phyloP scores from a whole-genome alignment of 345 rosid species.

The Gossypium mustelinum region DNA sequence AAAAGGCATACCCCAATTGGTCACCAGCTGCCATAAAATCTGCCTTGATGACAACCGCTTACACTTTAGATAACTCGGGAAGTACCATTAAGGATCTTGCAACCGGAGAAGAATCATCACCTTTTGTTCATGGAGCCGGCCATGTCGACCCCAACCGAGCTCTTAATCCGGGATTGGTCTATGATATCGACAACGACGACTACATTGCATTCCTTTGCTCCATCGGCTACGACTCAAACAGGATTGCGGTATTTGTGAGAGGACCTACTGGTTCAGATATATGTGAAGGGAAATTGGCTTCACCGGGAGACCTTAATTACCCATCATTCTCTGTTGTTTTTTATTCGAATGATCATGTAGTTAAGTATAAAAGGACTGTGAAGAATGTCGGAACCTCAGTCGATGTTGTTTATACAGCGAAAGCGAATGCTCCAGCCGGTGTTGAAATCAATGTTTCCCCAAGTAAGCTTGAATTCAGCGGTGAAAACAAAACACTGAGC shows the following conservation, averaged over 20 bases:
- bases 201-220: conserved; percentile 77
- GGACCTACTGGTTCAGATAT: conserved; percentile 36
- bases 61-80: conserved; percentile 64
- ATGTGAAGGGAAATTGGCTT: conserved; percentile 33
- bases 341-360: conserved; percentile 27
- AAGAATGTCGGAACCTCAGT: conserved; percentile 60
- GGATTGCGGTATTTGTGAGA: conserved; percentile 53
- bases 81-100: conserved; percentile 66
- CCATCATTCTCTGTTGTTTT: conserved; percentile 72
- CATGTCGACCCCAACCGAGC: conserved; percentile 86
- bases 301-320: conserved; percentile 66
- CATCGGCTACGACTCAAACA: conserved; percentile 50
- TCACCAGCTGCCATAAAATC: conserved; percentile 73
- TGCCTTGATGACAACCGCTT: conserved; percentile 75
- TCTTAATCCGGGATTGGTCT: conserved; percentile 72
- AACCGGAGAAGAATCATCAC: conserved; percentile 53
- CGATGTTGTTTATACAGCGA: conserved; percentile 57
- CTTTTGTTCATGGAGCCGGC: conserved; percentile 74
- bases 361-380: conserved; percentile 52
- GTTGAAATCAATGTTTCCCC: conserved; percentile 63
- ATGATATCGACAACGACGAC: conserved; percentile 46
- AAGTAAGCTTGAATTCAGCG: conserved; percentile 59
- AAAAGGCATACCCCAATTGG: conserved; percentile 64
- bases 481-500: conserved; percentile 36
- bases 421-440: conserved; percentile 51